Conservation (phyloP, 2,329 filamentous ascomycete genomes). For the Sporothrix humicola region DNA sequence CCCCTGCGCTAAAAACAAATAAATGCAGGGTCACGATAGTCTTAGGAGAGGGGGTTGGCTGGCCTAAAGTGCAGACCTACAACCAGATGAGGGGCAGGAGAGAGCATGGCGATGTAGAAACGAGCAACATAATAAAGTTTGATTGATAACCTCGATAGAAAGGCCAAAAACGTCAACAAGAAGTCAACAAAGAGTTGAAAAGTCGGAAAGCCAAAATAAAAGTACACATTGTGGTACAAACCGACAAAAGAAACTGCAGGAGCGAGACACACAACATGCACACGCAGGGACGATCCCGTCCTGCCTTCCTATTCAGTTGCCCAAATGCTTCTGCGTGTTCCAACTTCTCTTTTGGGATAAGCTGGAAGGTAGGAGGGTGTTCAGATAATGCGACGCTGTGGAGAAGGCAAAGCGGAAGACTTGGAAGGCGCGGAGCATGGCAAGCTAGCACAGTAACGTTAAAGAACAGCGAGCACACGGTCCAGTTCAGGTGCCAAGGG, state of each 20-base stretch:
- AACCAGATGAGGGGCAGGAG: slow-evolving; percentile 18
- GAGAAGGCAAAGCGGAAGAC: slow-evolving; percentile 16
- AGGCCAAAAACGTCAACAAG: not conserved
- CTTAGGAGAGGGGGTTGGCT: not conserved
- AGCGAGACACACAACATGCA: slow-evolving; percentile 6
- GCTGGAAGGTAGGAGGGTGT: slow-evolving; percentile 11
- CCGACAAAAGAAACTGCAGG: not conserved
- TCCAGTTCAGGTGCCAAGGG: not conserved
- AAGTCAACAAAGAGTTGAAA: not conserved
- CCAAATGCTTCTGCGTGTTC: not conserved
- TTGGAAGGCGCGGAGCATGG: slow-evolving; percentile 2
- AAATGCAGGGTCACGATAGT: slow-evolving; percentile 25
- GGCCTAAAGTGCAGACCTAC: not conserved
- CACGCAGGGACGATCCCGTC: slow-evolving; percentile 4
- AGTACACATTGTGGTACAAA: not conserved
- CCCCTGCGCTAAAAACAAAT: slow-evolving; percentile 19
- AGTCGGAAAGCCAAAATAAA: not conserved
- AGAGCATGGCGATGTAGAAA: not conserved
- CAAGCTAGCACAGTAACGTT: too few species aligned
- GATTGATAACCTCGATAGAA: not conserved
- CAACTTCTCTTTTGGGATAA: slow-evolving; percentile 29
- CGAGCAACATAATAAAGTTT: not conserved
- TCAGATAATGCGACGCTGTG: slow-evolving; percentile 29
- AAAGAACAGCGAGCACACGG: not conserved
- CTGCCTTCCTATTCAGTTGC: slow-evolving; percentile 26